phyloP scores from a whole-genome alignment of 1,139 yeast species.

The Debaryomyces sp. region DNA sequence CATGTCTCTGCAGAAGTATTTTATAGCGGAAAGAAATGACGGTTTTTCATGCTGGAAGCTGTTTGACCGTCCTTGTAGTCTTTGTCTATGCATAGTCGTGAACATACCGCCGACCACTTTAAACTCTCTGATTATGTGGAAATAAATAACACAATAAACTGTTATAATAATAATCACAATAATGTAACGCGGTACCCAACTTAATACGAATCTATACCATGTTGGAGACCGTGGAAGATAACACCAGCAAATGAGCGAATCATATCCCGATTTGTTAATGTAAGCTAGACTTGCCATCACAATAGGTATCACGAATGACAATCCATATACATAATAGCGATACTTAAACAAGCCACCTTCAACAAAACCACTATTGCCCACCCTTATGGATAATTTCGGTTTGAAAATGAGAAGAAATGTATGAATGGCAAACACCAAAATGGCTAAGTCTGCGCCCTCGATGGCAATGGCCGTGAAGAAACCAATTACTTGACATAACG shows the following conservation, averaged over 20 bases:
- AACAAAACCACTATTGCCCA: constrained; percentile 38
- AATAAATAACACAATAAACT: constrained; percentile 72
- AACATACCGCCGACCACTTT: constrained; percentile 52
- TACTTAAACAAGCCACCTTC: constrained; percentile 78
- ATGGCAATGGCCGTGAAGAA: constrained; percentile 81
- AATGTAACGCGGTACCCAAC: constrained; percentile 83
- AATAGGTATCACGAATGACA: constrained; percentile 64
- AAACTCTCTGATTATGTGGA: constrained; percentile 68
- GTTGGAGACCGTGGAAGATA: constrained; percentile 72
- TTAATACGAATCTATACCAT: constrained; percentile 74
- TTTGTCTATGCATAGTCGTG: constrained; percentile 30
- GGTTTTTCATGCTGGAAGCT: constrained; percentile 26
- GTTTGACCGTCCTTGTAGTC: constrained; percentile 6
- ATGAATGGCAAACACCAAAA: constrained; percentile 80
- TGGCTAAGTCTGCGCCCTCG: constrained; percentile 88
- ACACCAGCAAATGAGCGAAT: constrained; percentile 75
- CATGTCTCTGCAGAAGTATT: constrained; percentile 28
- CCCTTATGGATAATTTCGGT: constrained; percentile 52
- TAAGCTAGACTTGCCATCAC: constrained; percentile 77
- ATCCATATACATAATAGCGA: constrained; percentile 60
- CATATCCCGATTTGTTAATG: constrained; percentile 55
- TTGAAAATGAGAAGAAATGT: constrained; percentile 72
- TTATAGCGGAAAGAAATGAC: constrained; percentile 39
- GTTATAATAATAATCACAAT: constrained; percentile 64
- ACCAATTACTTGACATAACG: constrained; percentile 74